These are phyloP conservation scores for Mariannaea elegans DNA, from an alignment of 2,329 filamentous ascomycete species.

Conservation along the genomic window DNA sequence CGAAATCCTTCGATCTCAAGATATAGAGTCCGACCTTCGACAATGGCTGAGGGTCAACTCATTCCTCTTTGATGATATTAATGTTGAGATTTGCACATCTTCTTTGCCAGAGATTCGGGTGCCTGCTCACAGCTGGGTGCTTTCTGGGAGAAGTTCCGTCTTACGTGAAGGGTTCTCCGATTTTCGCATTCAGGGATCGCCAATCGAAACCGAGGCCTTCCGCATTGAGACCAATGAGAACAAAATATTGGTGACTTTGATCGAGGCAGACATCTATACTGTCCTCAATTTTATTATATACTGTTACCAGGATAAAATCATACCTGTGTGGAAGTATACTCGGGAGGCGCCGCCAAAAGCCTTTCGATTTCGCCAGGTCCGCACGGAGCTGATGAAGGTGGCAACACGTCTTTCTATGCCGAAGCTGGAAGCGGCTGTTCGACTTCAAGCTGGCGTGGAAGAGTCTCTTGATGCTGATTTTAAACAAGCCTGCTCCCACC, in stretches of 20 bases:
- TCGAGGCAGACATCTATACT: constrained; percentile 77
- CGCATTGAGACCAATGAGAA: constrained; percentile 52
- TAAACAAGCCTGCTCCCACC: constrained; percentile 72
- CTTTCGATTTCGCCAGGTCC: constrained; percentile 79
- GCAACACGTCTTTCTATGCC: constrained; percentile 75
- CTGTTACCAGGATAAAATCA: constrained; percentile 79
- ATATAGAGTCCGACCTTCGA: constrained; percentile 71
- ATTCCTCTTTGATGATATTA: constrained; percentile 52
- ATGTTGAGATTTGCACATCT: constrained; percentile 61
- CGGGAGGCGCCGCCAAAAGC: constrained; percentile 71
- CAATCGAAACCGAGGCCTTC: constrained; percentile 41
- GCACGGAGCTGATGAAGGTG: constrained; percentile 88
- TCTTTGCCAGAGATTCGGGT: constrained; percentile 74
- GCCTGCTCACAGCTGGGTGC: constrained; percentile 83
- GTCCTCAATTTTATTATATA: constrained; percentile 83
- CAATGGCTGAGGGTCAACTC: constrained; percentile 56
- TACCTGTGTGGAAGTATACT: constrained; percentile 89
- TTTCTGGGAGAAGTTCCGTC: constrained; percentile 77
- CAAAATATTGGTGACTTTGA: constrained; percentile 69
- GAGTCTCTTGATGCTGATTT: constrained; percentile 75
- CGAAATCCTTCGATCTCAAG: constrained; percentile 67
- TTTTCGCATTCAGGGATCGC: constrained; percentile 52
- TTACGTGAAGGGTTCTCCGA: constrained; percentile 70
- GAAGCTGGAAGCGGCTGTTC: constrained; percentile 78
- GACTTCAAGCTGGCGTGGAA: constrained; percentile 74